Evolutionary conservation across 768 basidiomycete genomes (phyloP).

Genomic region (Suillus alpinus): DNA sequence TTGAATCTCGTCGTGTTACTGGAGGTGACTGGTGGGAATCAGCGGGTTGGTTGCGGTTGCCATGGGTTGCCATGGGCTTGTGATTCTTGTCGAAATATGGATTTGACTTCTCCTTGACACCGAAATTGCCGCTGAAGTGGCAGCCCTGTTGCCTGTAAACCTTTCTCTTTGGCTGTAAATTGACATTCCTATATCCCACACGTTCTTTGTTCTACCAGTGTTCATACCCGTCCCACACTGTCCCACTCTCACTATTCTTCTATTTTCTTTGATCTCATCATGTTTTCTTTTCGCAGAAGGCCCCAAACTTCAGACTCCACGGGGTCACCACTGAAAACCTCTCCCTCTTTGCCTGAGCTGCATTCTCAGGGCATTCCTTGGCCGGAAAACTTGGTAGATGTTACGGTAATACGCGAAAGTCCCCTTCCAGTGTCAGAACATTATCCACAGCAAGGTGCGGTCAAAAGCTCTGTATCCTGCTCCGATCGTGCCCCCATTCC

Average conservation of each 20-base stretch:
- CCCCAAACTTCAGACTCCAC: slow-evolving; percentile 46
- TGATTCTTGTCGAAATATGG: slow-evolving; percentile 4
- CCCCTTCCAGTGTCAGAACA: slow-evolving; percentile 29
- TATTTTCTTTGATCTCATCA: slow-evolving; percentile 31
- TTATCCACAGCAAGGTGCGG: slow-evolving; percentile 59
- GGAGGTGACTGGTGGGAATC: background rate
- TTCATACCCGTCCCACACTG: background rate
- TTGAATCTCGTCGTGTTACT: background rate
- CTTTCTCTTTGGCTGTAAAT: slow-evolving; percentile 9
- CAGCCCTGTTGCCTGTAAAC: slow-evolving; percentile 10
- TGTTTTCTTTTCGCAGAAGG: slow-evolving; percentile 76
- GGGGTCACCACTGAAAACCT: slow-evolving; percentile 55
- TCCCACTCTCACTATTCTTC: slow-evolving; percentile 18
- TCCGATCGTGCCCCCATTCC: slow-evolving; percentile 54
- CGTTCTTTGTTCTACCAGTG: slow-evolving; percentile 26
- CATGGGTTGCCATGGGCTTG: background rate
- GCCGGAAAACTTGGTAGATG: slow-evolving; percentile 81
- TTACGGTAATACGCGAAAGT: slow-evolving; percentile 57
- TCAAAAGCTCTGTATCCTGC: slow-evolving; percentile 62
- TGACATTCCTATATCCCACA: slow-evolving; percentile 4
- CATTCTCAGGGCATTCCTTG: slow-evolving; percentile 74
- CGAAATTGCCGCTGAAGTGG: background rate
- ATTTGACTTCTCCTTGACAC: slow-evolving; percentile 19
- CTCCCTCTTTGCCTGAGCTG: slow-evolving; percentile 79
- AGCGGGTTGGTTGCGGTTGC: background rate